Base-by-base conservation (phyloP, 1,284 basidiomycete genomes). In the Vanrija sp. region DNA sequence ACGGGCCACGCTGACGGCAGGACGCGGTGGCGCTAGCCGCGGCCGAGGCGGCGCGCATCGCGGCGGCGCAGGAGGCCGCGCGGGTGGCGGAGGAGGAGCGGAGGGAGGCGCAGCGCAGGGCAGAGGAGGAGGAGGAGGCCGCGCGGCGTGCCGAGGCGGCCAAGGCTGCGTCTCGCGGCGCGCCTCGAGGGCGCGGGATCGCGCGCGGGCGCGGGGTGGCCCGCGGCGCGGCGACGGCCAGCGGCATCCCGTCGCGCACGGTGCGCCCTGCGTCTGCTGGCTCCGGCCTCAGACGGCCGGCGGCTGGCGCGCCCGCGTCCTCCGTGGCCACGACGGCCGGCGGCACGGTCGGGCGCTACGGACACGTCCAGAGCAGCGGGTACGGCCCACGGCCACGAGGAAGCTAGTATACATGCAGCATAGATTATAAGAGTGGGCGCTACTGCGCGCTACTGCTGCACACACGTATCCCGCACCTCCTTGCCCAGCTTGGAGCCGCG, bases 351-450 rank as follows among this genome's bases (percentile, higher is more conserved):
- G 69, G 69, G 19, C 56, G 64, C n/a, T 72, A 68, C 49, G 58
- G 63, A 18, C 60, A 72, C 59, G 72, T 75, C 5, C 66, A 66
- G 53, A 71, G 71, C 45, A 73, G 71, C 51, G 73, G 73, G 15
- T 75, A 75, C 51, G 73, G 73, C 0, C 70, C 70, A 7, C 39
- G 57, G 15, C 51, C 47, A 20, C 22, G 45, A 36, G 24, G 36
- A 35, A 16, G 19, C 12, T 24, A 23, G 19, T 18, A 36, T 45
- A 36, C n/a, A 24, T 45, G 15, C 24, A 39, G 22, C 36, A 47
- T 53, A 53, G 22, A 37, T 31, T 31, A 9, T 7, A 41, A 42
- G 16, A 12, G 38, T 7, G 14, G 10, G 27, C n/a, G 15, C 10
- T 14, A 4, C 12, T 12, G 31, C 10, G 12, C 31, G 14, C 39